phyloP scores from a whole-genome alignment of 768 basidiomycete species.

The Russula sp. region DNA sequence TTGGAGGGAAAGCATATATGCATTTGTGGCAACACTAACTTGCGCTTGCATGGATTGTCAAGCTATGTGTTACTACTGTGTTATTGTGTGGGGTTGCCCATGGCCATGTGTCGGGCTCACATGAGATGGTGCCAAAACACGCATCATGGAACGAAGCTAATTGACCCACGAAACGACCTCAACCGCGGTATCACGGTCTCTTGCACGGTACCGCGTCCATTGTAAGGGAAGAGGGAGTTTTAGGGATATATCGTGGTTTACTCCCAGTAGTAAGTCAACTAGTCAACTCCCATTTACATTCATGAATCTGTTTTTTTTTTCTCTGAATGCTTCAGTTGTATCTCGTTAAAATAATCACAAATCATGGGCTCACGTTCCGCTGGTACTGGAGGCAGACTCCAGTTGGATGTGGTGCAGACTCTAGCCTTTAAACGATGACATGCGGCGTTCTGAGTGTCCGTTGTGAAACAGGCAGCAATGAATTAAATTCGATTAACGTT shows the following conservation, averaged over 20 bases:
- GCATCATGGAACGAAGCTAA: constrained; percentile 74
- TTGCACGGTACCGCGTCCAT: constrained; percentile 82
- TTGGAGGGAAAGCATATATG: too few species aligned
- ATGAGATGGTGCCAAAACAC: too few species aligned
- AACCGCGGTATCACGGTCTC: constrained; percentile 83
- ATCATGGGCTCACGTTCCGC: constrained; percentile 4
- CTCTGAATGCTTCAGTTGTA: not conserved
- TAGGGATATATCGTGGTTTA: constrained; percentile 84
- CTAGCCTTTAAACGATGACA: too few species aligned
- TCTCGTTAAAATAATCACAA: not conserved
- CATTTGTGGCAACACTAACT: too few species aligned
- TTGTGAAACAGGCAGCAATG: constrained; percentile 6
- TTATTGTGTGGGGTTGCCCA: too few species aligned
- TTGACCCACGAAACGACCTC: constrained; percentile 83
- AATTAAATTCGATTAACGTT: constrained; percentile 16
- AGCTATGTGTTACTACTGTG: too few species aligned
- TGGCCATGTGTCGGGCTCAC: too few species aligned
- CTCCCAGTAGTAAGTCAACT: constrained; percentile 85
- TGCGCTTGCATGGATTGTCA: too few species aligned
- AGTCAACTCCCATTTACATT: too few species aligned
- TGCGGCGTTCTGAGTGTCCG: not conserved
- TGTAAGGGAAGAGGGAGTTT: constrained; percentile 77
- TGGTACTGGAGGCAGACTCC: not conserved
- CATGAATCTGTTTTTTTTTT: not conserved
- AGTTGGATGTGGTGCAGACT: not conserved